phyloP scores from a whole-genome alignment of 306 rosid species.

The Trichosanthes cucumerina region DNA sequence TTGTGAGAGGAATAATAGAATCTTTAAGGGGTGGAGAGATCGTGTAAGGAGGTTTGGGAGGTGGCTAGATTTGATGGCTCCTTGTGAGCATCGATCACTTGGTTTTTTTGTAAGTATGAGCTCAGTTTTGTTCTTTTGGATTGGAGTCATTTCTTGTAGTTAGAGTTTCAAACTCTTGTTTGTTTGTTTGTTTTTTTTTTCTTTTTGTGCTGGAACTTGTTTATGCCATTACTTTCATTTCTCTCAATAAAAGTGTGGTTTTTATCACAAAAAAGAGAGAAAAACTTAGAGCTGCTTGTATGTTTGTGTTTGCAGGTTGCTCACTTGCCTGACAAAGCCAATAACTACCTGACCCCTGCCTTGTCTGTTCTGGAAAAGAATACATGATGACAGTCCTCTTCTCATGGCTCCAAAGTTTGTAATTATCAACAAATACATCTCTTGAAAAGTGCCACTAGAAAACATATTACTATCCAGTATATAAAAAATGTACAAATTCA shows the following conservation, averaged over 20 bases:
- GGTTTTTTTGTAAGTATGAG: background rate
- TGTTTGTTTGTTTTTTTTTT: no score
- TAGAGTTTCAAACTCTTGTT: background rate
- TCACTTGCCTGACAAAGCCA: conserved; percentile 97
- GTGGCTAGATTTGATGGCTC: background rate
- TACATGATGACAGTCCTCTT: conserved; percentile 37
- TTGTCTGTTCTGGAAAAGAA: conserved; percentile 87
- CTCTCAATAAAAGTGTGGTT: background rate
- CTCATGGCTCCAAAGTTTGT: background rate
- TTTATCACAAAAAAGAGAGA: no score
- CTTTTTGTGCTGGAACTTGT: background rate
- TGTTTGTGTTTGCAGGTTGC: conserved; percentile 54
- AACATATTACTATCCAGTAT: background rate
- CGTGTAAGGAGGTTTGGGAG: no score
- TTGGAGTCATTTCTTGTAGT: background rate
- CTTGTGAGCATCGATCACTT: background rate
- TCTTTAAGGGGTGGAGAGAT: no score
- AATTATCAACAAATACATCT: background rate
- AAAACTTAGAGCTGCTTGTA: background rate
- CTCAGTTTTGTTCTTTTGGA: background rate
- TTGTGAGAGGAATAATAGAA: no score
- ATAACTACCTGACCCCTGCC: conserved; percentile 91
- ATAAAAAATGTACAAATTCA: background rate
- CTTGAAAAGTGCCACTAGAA: background rate
- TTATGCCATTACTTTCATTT: background rate